Conservation (phyloP, 768 basidiomycete species). For the Epithele typhae region DNA sequence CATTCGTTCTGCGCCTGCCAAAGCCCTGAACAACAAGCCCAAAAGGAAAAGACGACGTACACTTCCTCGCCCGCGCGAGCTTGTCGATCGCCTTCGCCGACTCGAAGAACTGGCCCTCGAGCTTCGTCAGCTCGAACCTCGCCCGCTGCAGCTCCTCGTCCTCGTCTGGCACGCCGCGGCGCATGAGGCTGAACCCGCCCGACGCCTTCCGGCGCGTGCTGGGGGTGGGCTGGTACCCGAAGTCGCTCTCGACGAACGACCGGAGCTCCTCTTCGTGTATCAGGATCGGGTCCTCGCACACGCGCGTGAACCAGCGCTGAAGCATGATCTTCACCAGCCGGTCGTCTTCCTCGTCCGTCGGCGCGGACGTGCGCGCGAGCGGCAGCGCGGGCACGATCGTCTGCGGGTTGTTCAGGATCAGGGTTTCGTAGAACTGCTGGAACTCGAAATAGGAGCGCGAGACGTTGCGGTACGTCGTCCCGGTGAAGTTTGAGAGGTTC, state of each 20-base stretch:
- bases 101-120: conserved; percentile 91
- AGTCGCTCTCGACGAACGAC: conserved; percentile 95
- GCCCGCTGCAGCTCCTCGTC: conserved; percentile 91
- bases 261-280: conserved; percentile 89
- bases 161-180: conserved; percentile 84
- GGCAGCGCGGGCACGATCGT: conserved; percentile 96
- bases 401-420: conserved; percentile 89
- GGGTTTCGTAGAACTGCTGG: conserved; percentile 87
- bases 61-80: conserved; percentile 73
- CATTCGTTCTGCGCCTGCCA: no score
- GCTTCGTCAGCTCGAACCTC: conserved; percentile 85
- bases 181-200: conserved; percentile 72
- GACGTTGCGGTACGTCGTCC: conserved; percentile 86
- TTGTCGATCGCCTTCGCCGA: conserved; percentile 89
- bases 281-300: conserved; percentile 89
- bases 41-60: no score
- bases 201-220: conserved; percentile 67
- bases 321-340: conserved; percentile 91
- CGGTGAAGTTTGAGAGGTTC: conserved; percentile 88
- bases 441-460: conserved; percentile 95
- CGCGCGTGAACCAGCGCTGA: conserved; percentile 89
- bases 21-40: not conserved
- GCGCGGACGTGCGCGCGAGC: conserved; percentile 93
- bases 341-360: conserved; percentile 98
- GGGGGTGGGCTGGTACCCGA: conserved; percentile 88